phyloP scores from a whole-genome alignment of 257 asterid species.

The Scutellaria barbata region DNA sequence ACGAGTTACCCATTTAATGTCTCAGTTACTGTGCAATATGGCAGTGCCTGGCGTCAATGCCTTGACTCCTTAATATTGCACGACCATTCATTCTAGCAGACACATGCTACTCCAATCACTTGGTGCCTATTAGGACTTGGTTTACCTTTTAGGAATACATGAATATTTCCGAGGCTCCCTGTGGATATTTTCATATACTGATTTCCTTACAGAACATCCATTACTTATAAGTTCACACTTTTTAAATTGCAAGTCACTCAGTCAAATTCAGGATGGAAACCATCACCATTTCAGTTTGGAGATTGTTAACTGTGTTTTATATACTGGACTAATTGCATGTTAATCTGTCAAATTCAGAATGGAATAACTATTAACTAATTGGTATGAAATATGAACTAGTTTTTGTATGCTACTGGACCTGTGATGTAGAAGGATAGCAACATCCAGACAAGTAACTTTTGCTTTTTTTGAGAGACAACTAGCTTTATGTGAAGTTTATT shows the following conservation, averaged over 20 bases:
- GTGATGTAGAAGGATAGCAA: slow-evolving; percentile 15
- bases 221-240: slow-evolving; percentile 6
- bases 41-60: slow-evolving; percentile 28
- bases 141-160: slow-evolving; percentile 18
- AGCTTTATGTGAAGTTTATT: slow-evolving; percentile 24
- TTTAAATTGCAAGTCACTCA: not conserved
- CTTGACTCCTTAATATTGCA: slow-evolving; percentile 26
- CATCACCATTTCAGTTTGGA: slow-evolving; percentile 7
- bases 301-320: slow-evolving; percentile 23
- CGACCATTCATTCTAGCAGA: slow-evolving; percentile 23
- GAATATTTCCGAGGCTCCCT: slow-evolving; percentile 21
- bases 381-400: slow-evolving; percentile 24
- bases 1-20: slow-evolving; percentile 20
- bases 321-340: slow-evolving; percentile 11
- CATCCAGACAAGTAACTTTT: not conserved
- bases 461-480: not conserved
- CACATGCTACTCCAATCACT: slow-evolving; percentile 5
- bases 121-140: slow-evolving; percentile 25
- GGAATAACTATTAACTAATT: slow-evolving; percentile 2
- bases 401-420: slow-evolving; percentile 12
- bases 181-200: slow-evolving; percentile 24
- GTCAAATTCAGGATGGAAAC: slow-evolving; percentile 7
- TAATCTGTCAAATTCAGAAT: slow-evolving; percentile 21
- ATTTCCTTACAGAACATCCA: not conserved
- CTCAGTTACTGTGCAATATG: slow-evolving; percentile 22